These are phyloP conservation scores for Pseudomonodictys pantanalensis DNA, from an alignment of 495 filamentous ascomycete species.

Conservation along the genomic window DNA sequence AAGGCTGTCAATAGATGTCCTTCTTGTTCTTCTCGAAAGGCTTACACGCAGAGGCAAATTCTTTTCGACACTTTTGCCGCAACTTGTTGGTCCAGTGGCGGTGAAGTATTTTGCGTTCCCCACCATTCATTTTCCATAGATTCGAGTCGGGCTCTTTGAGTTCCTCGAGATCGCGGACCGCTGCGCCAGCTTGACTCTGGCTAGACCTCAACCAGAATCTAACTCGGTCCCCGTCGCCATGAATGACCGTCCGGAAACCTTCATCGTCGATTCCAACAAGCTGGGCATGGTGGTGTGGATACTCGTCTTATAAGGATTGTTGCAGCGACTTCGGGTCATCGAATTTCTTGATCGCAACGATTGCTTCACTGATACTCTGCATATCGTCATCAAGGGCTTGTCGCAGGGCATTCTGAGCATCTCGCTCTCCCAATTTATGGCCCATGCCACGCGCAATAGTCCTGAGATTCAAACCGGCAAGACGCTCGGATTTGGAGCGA, in stretches of 20 bases:
- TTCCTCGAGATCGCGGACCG: not conserved
- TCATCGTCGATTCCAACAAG: slow-evolving; percentile 30
- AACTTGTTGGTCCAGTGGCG: slow-evolving; percentile 45
- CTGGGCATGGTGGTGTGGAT: slow-evolving; percentile 8
- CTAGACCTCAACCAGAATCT: not conserved
- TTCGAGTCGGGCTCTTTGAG: not conserved
- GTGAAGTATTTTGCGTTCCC: not conserved
- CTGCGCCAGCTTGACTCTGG: not conserved
- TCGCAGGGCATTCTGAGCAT: slow-evolving; percentile 3
- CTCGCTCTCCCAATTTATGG: slow-evolving; percentile 27
- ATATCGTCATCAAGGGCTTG: slow-evolving; percentile 35
- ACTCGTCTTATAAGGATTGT: slow-evolving; percentile 8
- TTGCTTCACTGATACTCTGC: slow-evolving; percentile 35
- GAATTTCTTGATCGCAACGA: slow-evolving; percentile 24
- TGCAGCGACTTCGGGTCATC: slow-evolving; percentile 29
- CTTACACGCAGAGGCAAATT: slow-evolving; percentile 38
- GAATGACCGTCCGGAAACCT: slow-evolving; percentile 27
- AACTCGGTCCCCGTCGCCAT: not conserved
- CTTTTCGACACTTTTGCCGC: slow-evolving; percentile 37
- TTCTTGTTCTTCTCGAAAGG: slow-evolving; percentile 65
- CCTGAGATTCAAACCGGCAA: slow-evolving; percentile 37
- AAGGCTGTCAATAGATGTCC: slow-evolving; percentile 66
- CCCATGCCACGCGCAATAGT: not conserved
- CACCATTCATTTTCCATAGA: not conserved
- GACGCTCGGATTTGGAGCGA: slow-evolving; percentile 58